Evolutionary conservation across 164 flowering plant genomes (phyloP).

Genomic region (Magnolia officinalis): DNA sequence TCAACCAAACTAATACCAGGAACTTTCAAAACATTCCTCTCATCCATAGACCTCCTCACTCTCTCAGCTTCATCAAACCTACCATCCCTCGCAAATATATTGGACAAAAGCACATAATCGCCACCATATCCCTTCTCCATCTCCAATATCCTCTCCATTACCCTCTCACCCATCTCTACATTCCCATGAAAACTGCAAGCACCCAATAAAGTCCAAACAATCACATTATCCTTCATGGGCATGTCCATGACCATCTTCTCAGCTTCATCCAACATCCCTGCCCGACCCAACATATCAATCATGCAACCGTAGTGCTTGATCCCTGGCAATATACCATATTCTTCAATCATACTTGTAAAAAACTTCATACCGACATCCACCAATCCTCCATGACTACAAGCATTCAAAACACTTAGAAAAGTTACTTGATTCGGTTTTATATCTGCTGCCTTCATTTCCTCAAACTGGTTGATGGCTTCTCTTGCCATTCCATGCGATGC

Average conservation of each 20-base stretch:
- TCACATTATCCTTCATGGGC: constrained; percentile 17
- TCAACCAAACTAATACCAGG: constrained; percentile 22
- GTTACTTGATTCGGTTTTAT: constrained; percentile 23
- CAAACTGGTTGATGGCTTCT: constrained; percentile 17
- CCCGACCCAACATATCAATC: constrained; percentile 29
- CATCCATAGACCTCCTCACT: constrained; percentile 20
- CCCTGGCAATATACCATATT: constrained; percentile 17
- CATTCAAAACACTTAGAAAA: constrained; percentile 24
- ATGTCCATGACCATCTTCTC: constrained; percentile 17
- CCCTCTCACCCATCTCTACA: constrained; percentile 22
- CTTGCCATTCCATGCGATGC: constrained; percentile 24
- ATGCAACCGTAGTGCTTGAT: constrained; percentile 27
- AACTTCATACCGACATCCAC: constrained; percentile 21
- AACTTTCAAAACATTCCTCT: constrained; percentile 14
- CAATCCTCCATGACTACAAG: constrained; percentile 31
- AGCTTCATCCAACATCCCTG: constrained; percentile 28
- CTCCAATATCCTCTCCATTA: constrained; percentile 13
- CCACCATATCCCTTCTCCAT: constrained; percentile 17
- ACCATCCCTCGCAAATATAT: constrained; percentile 22
- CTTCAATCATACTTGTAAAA: constrained; percentile 19
- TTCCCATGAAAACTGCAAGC: constrained; percentile 29
- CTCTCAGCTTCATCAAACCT: constrained; percentile 25
- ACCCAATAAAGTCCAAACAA: constrained; percentile 24
- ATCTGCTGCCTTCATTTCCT: constrained; percentile 18
- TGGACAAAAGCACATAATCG: constrained; percentile 26